Base-by-base conservation (phyloP, 192 early-diverging fungal genomes). In the Chytriomyces sp. region DNA sequence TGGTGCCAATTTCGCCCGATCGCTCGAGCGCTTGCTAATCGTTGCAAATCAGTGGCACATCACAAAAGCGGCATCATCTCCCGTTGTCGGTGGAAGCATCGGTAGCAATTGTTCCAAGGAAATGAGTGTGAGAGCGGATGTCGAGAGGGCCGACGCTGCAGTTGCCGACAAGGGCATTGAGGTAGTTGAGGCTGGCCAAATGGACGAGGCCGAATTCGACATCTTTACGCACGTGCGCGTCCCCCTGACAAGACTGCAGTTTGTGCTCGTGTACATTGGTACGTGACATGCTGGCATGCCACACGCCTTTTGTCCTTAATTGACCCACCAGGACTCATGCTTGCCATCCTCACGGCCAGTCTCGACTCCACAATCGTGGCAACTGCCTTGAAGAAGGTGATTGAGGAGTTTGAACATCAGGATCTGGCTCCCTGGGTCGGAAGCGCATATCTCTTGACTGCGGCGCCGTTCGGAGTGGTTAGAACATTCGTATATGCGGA, bases 371-470 rank as follows among this genome's bases (percentile, higher is more conserved):
- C 74, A 52, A 75, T 75, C 33, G 74, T 75, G 25, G 32, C 67
- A 4, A 74, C 73, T 1, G 73, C 73, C 4, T 39, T 74, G 36
- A 53, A 74, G 37, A 40, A 32, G 1, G 41, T 72, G 26, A 36
- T 72, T 14, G 8, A 7, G 10, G 70, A 72, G 22, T 39, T 70
- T 59, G 39, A 40, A 0, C 55, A 61, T 14, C 79, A 89, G 22
- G 83, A 84, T 39, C 76, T 82, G 52, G 88, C 91, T 53, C 77
- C 89, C 19, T 97, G 95, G 95, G 85, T 98, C 37, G 87, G 88
- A 6, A 88, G 84, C 22, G 79, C 86, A 25, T 95, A 93, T 59
- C 84, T 95, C 8, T 78, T 78, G 36, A 78, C 79, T 5, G 73
- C 77, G 30, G 90, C 91, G 0, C 84, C 93, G 5, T 80, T 92